Evolutionary conservation across 345 rosid species (phyloP).

Genomic region (Leavenworthia alabamica): DNA sequence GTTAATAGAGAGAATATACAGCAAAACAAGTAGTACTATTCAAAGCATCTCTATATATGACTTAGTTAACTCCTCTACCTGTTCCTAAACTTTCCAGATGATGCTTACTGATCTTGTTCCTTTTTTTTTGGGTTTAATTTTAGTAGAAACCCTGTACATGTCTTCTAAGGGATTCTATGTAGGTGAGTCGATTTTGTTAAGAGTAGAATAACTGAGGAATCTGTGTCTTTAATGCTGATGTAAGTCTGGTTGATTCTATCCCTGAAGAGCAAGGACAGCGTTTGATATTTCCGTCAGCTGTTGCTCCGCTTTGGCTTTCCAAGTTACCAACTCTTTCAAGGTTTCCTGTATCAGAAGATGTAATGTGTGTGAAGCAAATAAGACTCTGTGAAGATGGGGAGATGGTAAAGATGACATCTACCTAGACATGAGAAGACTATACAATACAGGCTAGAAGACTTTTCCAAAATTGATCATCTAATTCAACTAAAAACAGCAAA

Average conservation of each 20-base stretch:
- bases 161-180: constrained; percentile 30
- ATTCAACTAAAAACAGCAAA: not conserved
- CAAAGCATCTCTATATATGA: constrained; percentile 10
- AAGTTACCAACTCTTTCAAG: constrained; percentile 57
- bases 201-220: not conserved
- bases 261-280: constrained; percentile 46
- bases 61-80: constrained; percentile 14
- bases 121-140: not conserved
- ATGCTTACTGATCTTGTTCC: constrained; percentile 9
- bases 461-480: not conserved
- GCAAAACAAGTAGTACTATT: constrained; percentile 7
- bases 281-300: constrained; percentile 59
- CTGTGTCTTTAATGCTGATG: constrained; percentile 17
- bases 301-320: constrained; percentile 78
- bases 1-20: constrained; percentile 16
- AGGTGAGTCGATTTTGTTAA: constrained; percentile 15
- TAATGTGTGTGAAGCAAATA: constrained; percentile 1
- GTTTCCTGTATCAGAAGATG: constrained; percentile 43
- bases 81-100: constrained; percentile 27
- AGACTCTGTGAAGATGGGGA: not conserved
- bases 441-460: not conserved
- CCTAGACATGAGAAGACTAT: not conserved
- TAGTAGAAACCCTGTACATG: constrained; percentile 30
- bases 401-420: not conserved
- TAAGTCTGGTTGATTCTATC: constrained; percentile 31